Base-by-base conservation (phyloP, 352 stramenopile genomes). In the Aphanomyces stellatus region DNA sequence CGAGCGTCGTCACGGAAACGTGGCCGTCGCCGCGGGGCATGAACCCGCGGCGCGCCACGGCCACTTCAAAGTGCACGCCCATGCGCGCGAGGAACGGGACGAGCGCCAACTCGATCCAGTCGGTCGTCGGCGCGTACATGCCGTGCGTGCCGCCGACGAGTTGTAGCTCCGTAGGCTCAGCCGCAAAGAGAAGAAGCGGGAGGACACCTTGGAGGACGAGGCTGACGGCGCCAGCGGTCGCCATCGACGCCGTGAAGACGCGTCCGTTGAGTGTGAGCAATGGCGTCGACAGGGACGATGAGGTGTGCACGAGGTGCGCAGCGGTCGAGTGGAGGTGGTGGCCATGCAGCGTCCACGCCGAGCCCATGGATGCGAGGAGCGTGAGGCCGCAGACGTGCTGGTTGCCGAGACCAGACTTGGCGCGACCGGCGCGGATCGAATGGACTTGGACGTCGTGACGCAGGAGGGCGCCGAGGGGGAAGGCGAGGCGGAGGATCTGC, bases 401-500 rank as follows among this genome's bases (percentile, higher is more conserved):
- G 43, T 85, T 87, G 33, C 76, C 67, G 3, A 97, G 69, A 0
- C 88, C 88, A 41, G 87, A 84, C 46, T 82, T 76, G 24, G 81
- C 80, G 35, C 88, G 75, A 35, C 83, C 85, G 2, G 78, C 78
- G 49, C 87, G 80, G 60, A 97, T 95, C 11, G 85, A 90, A 40
- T 81, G 72, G n/a, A 97, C 79, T 0, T 65, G 71, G 7, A 97
- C 70, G 28, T 74, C 62, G 22, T 79, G 79, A 27, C 76, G 66
- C 33, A 91, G 70, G 28, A 96, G 78, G 3, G 78, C 73, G 7
- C 82, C 84, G 19, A 95, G 80, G 0, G 77, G 78, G 40, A 87
- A 81, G 0, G 88, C 74, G 33, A 97, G 87, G 4, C 90, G 88
- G 27, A 97, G 70, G 31, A 98, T 76, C 64, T 98, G 91, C 0